A percentile compares a stretch with the other conserved stretches of the same genome.
Evolutionary conservation across 352 stramenopile genomes (phyloP).

Genomic region (Paralagenidium karlingii): DNA sequence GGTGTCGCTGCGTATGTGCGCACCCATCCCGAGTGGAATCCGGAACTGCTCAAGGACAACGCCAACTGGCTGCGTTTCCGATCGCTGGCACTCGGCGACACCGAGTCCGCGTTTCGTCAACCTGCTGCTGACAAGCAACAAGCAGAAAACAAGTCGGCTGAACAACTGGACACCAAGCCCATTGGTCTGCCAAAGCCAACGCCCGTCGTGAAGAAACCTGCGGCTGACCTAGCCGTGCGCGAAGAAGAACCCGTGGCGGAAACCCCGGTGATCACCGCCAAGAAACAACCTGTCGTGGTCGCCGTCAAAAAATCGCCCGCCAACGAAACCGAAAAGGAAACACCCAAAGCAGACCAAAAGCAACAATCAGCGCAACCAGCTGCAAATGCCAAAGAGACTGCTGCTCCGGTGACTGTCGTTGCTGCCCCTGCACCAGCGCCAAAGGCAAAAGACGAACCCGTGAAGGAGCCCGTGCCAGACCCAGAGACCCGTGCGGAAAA

Average conservation of each 20-base stretch:
- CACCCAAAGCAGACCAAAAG: too few species aligned
- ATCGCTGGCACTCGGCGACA: slow-evolving; percentile 44
- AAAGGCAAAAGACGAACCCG: slow-evolving; percentile 12
- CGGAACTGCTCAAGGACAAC: slow-evolving; percentile 38
- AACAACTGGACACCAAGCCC: too few species aligned
- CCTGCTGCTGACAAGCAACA: too few species aligned
- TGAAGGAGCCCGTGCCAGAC: slow-evolving; percentile 13
- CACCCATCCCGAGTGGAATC: slow-evolving; percentile 73
- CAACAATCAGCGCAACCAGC: slow-evolving; percentile 35
- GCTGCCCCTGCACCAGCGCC: slow-evolving; percentile 1
- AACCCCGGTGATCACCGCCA: too few species aligned
- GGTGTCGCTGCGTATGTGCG: slow-evolving; percentile 53
- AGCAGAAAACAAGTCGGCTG: too few species aligned
- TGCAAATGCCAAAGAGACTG: slow-evolving; percentile 4
- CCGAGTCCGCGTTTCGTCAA: too few species aligned
- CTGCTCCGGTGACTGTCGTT: slow-evolving; percentile 2
- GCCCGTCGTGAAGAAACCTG: slow-evolving; percentile 4
- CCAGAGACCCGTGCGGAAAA: slow-evolving; percentile 27
- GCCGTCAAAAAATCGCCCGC: too few species aligned
- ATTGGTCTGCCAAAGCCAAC: too few species aligned
- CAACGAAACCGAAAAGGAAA: too few species aligned
- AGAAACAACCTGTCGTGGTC: too few species aligned
- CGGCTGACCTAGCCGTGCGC: neutral
- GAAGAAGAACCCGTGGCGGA: too few species aligned
- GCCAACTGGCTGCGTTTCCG: slow-evolving; percentile 63